These are phyloP conservation scores for Aspergillus aculeatinus DNA, from an alignment of 2,329 filamentous ascomycete genomes.

Conservation along the genomic window DNA sequence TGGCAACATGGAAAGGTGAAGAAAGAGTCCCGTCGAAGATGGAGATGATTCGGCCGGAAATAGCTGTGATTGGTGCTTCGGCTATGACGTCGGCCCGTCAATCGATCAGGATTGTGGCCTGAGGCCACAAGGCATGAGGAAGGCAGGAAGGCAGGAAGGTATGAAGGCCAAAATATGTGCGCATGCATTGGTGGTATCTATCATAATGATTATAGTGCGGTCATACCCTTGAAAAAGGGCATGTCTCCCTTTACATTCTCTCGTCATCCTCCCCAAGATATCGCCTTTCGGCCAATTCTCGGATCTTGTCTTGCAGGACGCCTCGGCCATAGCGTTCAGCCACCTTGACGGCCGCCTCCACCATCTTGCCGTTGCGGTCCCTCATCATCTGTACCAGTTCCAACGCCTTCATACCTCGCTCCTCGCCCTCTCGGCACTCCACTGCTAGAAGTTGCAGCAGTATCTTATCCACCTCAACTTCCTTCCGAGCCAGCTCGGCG, in stretches of 20 bases:
- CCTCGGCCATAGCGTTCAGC: slow-evolving; percentile 79
- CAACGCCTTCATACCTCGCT: slow-evolving; percentile 88
- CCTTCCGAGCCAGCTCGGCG: slow-evolving; percentile 65
- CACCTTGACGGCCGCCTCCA: slow-evolving; percentile 87
- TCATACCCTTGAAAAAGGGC: neutral
- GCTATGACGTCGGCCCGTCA: slow-evolving; percentile 9
- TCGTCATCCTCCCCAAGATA: slow-evolving; percentile 61
- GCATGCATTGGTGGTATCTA: neutral
- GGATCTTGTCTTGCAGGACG: slow-evolving; percentile 86
- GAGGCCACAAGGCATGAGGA: neutral
- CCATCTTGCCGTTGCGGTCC: slow-evolving; percentile 81
- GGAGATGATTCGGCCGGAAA: neutral
- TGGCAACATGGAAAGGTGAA: neutral
- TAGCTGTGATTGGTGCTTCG: neutral
- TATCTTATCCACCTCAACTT: slow-evolving; percentile 85
- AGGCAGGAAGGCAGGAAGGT: neutral
- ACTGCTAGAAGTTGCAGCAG: slow-evolving; percentile 83
- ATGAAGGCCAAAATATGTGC: neutral
- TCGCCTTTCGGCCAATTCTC: slow-evolving; percentile 73
- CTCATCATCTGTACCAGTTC: slow-evolving; percentile 86
- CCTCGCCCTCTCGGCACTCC: slow-evolving; percentile 90
- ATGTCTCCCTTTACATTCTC: slow-evolving; percentile 23
- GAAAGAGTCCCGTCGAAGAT: neutral
- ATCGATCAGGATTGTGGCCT: neutral
- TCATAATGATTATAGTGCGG: neutral